phyloP scores from a whole-genome alignment of 352 stramenopile genomes.

The Blastocystis sp. region DNA sequence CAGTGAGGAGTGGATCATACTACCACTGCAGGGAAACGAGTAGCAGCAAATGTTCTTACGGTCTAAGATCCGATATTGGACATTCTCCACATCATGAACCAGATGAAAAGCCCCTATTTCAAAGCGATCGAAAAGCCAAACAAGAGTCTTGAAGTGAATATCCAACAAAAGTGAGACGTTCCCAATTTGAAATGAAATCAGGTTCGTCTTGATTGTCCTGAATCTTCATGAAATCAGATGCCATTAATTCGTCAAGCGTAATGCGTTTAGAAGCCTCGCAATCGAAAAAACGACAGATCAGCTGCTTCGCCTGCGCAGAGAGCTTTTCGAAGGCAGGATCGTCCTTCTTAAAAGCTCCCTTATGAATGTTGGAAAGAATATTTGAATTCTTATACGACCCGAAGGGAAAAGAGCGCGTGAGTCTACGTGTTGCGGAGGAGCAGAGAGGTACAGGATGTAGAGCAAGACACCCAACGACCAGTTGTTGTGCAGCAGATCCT shows the following conservation, averaged over 20 bases:
- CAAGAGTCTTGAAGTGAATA: not conserved
- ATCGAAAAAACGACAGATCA: not conserved
- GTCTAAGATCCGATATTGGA: not conserved
- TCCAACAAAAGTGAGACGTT: not conserved
- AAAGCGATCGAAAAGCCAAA: not conserved
- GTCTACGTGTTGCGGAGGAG: not conserved
- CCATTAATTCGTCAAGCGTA: not conserved
- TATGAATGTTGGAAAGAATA: not conserved
- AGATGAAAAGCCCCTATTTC: not conserved
- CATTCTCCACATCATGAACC: not conserved
- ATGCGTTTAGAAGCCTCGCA: not conserved
- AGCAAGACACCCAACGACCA: slow-evolving; percentile 10
- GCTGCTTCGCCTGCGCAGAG: not conserved
- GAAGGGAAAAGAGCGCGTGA: slow-evolving; percentile 26
- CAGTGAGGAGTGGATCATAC: not conserved
- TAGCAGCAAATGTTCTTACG: not conserved
- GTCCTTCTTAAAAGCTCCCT: not conserved
- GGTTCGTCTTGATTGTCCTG: not conserved
- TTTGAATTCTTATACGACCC: not conserved
- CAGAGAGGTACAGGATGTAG: not conserved
- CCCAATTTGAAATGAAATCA: not conserved
- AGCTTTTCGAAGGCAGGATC: not conserved
- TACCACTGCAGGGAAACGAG: not conserved
- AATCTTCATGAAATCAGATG: not conserved
- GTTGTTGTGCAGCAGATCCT: not conserved